Evolutionary conservation across 305 asterid genomes (phyloP), one percentile per base, ranked within the genome.

Genomic region (Rubia peregrina): DNA sequence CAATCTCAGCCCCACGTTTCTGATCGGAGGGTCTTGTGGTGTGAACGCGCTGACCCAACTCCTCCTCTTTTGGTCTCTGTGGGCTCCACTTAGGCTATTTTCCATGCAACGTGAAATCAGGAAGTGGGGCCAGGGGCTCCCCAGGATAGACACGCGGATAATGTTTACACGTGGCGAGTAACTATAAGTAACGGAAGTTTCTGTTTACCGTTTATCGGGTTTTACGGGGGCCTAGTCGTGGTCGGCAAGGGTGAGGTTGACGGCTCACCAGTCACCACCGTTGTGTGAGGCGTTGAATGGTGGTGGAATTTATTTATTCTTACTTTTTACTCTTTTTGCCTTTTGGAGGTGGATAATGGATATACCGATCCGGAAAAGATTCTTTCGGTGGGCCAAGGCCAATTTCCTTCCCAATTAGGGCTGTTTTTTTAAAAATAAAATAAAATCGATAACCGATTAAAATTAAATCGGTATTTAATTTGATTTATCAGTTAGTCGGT

Each of bases 241-340:
- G 75, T 66, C 64, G 75, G 79, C 33, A 75, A 38, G 69, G 26
- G 72, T 71, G 64, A 51, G 9, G 22, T 5, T 51, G 57, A 51
- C 14, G 22, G 59, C 59, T n/a, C n/a, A n/a, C n/a, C n/a, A n/a
- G n/a, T 51, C 59, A 51, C 59, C 59, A 51, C 59, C 59, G 59
- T 51, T 51, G 7, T 24, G 59, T 51, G 22, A 51, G 59, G 59
- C 59, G 24, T 51, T 51, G 59, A 51, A 51, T 51, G 59, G 59
- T n/a, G 59, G 59, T 24, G 24, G 24, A 14, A 51, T 17, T 51
- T 51, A 21, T 51, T 51, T 51, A 51, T 17, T 51, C 59, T 51
- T 51, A 51, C 59, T 51, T 51, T 33, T 51, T 51, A 51, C 59
- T 51, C 22, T 51, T 51, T 51, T 6, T 6, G 59, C 10, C 59